A percentile compares a stretch with the other conserved stretches of the same genome.
These are phyloP conservation scores for Orychophragmus violaceus DNA, from an alignment of 345 rosid genomes.

Conservation along the genomic window DNA sequence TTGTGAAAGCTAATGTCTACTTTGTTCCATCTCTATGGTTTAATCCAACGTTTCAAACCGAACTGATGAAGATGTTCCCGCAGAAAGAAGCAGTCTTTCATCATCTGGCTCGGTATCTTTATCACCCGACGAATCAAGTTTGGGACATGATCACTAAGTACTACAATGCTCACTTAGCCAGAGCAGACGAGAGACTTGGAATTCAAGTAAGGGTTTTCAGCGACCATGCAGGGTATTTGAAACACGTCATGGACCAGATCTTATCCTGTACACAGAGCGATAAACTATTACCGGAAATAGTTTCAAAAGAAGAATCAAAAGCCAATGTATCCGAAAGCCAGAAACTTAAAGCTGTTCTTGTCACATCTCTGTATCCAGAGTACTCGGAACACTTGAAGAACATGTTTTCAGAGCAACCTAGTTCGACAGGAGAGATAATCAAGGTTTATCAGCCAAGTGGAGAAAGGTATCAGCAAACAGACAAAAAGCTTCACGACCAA, in stretches of 20 bases:
- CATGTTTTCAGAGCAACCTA: conserved; percentile 28
- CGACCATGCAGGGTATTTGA: conserved; percentile 9
- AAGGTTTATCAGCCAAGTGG: conserved; percentile 39
- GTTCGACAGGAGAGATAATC: conserved; percentile 26
- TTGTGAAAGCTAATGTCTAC: conserved; percentile 26
- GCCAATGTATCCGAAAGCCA: background rate
- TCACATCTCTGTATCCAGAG: conserved; percentile 33
- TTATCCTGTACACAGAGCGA: conserved; percentile 26
- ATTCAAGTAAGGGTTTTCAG: background rate
- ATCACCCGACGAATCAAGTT: conserved; percentile 38
- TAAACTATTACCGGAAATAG: conserved; percentile 29
- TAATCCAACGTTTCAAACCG: conserved; percentile 19
- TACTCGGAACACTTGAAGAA: conserved; percentile 23
- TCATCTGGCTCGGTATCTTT: conserved; percentile 36
- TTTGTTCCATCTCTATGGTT: conserved; percentile 37
- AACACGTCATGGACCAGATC: conserved; percentile 32
- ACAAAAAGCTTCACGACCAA: background rate
- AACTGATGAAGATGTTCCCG: conserved; percentile 25
- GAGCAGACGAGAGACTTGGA: background rate
- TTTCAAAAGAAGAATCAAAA: background rate
- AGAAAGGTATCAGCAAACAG: conserved; percentile 26
- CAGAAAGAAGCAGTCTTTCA: conserved; percentile 36
- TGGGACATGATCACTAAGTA: conserved; percentile 33
- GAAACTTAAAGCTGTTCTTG: conserved; percentile 32
- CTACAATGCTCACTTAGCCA: background rate